Conservation (phyloP, 805 yeast genomes). For the Candida andamanensis region DNA sequence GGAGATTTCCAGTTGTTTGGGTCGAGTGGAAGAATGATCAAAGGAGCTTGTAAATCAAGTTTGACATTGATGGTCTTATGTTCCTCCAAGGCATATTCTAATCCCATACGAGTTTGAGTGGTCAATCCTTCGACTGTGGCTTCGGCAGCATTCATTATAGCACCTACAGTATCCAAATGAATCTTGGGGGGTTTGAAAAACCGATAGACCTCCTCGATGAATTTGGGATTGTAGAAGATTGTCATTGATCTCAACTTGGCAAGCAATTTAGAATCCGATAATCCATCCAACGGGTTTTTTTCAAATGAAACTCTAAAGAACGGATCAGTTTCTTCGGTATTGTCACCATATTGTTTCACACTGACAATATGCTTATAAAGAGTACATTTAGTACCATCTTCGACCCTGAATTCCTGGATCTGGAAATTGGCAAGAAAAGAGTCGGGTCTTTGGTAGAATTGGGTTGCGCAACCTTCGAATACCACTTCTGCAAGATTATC, state of each 20-base stretch:
- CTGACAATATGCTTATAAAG: conserved; percentile 85
- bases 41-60: conserved; percentile 90
- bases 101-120: conserved; percentile 82
- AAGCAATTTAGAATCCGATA: conserved; percentile 73
- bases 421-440: conserved; percentile 70
- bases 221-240: conserved; percentile 79
- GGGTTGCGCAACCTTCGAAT: conserved; percentile 76
- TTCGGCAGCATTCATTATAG: conserved; percentile 90
- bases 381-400: conserved; percentile 77
- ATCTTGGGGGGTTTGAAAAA: conserved; percentile 86
- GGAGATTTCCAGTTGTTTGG: conserved; percentile 78
- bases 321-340: conserved; percentile 40
- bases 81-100: conserved; percentile 89
- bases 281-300: conserved; percentile 74
- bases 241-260: conserved; percentile 83
- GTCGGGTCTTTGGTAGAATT: conserved; percentile 70
- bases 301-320: conserved; percentile 82
- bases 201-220: conserved; percentile 65
- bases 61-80: conserved; percentile 86
- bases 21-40: conserved; percentile 80
- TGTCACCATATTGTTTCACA: conserved; percentile 56
- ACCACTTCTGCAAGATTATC: conserved; percentile 66
- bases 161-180: conserved; percentile 83
- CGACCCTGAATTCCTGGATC: conserved; percentile 75
- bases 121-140: conserved; percentile 90